Evolutionary conservation across 345 rosid species (phyloP), one percentile per base, ranked within the genome.

Genomic region (Alliaria petiolata): DNA sequence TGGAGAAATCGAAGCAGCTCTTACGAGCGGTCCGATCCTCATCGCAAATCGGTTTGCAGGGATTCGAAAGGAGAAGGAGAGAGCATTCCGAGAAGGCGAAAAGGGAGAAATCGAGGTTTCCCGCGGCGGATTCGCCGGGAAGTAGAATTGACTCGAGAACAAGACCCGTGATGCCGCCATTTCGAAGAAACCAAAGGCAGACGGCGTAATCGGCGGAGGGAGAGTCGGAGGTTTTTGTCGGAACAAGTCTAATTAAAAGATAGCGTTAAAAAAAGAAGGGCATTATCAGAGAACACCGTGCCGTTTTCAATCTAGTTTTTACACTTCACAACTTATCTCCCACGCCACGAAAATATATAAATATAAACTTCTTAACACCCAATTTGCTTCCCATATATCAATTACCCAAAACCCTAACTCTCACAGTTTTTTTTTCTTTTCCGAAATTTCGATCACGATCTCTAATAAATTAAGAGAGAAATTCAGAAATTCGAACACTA

Each of bases 141-240:
- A 35, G 1, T 16, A 36, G 45, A 76, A 42, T 38, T 69, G 65
- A 49, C 46, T 39, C 0, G 70, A 76, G 70, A 31, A 54, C 38
- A 62, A 14, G 46, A 76, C 75, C 31, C 70, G 53, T 10, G 70
- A 45, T 30, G 50, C 75, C n/a, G n/a, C n/a, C 79, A 69, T 69
- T 16, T 11, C 1, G 43, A 31, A 30, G 19, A 52, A 40, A 39
- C 43, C 9, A 17, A 45, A 36, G 4, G 3, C 57, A 52, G 77
- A 47, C 62, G 53, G 40, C 30, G 3, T 50, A 49, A 59, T 57
- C 38, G 52, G 42, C 62, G 71, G 38, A 22, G 25, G 25, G 25
- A 3, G 58, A 22, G 13, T n/a, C 43, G 60, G 50, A 33, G 46
- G 14, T 2, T 51, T 20, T 53, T 20, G 70, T 63, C 70, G 76